Evolutionary conservation across 2,329 filamentous ascomycete species (phyloP).

Genomic region (Verticillium albo-atrum): DNA sequence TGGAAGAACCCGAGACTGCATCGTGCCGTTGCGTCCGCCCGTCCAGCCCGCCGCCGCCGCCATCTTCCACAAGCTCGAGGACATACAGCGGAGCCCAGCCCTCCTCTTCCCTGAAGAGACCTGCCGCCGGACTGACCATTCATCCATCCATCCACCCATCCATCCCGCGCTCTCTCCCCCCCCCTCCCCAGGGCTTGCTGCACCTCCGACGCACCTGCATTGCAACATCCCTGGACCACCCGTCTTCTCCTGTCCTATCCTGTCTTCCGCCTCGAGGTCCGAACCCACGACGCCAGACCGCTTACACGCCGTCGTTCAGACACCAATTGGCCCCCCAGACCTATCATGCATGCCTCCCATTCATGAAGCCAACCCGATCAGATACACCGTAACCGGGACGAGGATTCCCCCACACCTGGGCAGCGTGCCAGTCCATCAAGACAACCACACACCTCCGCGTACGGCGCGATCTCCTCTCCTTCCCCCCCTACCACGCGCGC

Average conservation of each 20-base stretch:
- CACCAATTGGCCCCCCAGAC: conserved; percentile 32
- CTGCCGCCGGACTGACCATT: neutral
- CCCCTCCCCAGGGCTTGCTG: conserved; percentile 14
- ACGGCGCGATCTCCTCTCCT: conserved; percentile 7
- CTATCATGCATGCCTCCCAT: conserved; percentile 46
- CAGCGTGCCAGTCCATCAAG: conserved; percentile 12
- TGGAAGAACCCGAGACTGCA: neutral
- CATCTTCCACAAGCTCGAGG: neutral
- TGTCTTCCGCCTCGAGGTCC: conserved; percentile 7
- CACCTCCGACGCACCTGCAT: conserved; percentile 13
- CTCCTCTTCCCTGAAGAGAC: neutral
- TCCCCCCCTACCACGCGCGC: conserved; percentile 2
- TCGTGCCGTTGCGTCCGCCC: neutral
- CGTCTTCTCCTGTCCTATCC: conserved; percentile 17
- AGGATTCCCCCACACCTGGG: conserved; percentile 21
- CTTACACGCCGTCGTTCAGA: conserved; percentile 26
- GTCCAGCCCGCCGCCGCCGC: neutral
- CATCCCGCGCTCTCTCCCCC: conserved; percentile 19
- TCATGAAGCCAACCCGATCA: conserved; percentile 32
- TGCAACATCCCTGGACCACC: conserved; percentile 29
- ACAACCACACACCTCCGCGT: conserved; percentile 3
- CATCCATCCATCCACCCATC: neutral
- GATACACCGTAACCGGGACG: conserved; percentile 24
- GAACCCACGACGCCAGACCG: conserved; percentile 26
- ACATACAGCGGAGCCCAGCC: neutral